Evolutionary conservation across 2,329 filamentous ascomycete genomes (phyloP), one percentile per base, ranked within the genome.

Genomic region (Epichloe glyceriae): DNA sequence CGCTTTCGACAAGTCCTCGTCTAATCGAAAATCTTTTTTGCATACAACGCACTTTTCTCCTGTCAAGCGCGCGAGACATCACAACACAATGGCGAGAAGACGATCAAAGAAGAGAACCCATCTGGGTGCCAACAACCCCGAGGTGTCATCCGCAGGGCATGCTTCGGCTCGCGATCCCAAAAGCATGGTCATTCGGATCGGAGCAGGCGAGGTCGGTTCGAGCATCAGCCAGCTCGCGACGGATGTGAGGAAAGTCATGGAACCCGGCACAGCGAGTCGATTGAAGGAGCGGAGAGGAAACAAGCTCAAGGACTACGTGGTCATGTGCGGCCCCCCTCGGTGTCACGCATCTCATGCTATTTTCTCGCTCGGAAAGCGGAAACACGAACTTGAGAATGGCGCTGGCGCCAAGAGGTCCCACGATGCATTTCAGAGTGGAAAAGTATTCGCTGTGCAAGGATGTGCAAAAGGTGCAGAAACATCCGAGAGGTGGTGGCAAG

Each of bases 141-240:
- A 79, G 60, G 67, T 73, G 55, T 70, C 76, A 60, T 61, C 77
- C 56, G 72, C 75, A 42, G 76, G 79, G 52, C 80, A 82, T 67
- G 77, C 80, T 52, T 78, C 82, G 22, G 75, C 78, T 49, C 80
- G 82, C 56, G 77, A 82, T 48, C 93, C 93, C 35, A 96, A 96
- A 76, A 94, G 86, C 66, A 96, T 98, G 91, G 91, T 98, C 52
- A 95, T 98, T 68, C 87, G 93, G 59, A 90, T 96, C 61, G 93
- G 93, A 60, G 91, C 90, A 60, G 86, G 89, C 61, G 88, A 96
- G 64, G 88, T 98, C 49, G 93, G 93, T 52, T 81, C 88, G 53
- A 95, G 86, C 66, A 79, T 98, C 60, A 91, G 85, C 65, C 90
- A 97, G 70, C 74, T 98, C 59, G 90, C 91, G 20, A 83, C 86